These are phyloP conservation scores for Lasiosphaeria ovina DNA, from an alignment of 495 filamentous ascomycete genomes.

Conservation along the genomic window DNA sequence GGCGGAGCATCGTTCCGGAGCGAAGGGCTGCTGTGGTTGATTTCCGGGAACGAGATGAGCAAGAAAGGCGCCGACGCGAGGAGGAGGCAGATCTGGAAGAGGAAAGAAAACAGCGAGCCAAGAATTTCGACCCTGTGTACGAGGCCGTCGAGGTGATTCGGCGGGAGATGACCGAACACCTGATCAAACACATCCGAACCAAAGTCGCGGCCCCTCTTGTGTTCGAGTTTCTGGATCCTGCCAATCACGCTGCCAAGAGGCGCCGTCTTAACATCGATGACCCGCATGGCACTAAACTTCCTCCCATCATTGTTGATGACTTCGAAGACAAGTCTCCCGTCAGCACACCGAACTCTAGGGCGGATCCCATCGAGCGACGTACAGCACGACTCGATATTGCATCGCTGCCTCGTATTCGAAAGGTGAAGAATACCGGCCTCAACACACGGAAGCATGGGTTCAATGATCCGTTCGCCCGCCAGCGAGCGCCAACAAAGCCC, in stretches of 20 bases:
- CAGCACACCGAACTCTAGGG: slow-evolving; percentile 68
- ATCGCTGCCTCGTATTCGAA: slow-evolving; percentile 69
- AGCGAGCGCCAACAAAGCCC: slow-evolving; percentile 49
- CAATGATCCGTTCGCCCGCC: slow-evolving; percentile 73
- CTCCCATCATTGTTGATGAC: slow-evolving; percentile 43
- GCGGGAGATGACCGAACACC: slow-evolving; percentile 76
- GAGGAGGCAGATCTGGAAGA: slow-evolving; percentile 77
- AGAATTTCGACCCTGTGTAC: slow-evolving; percentile 79
- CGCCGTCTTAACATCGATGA: slow-evolving; percentile 74
- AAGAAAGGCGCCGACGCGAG: slow-evolving; percentile 48
- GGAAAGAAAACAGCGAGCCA: slow-evolving; percentile 78
- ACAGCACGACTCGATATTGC: slow-evolving; percentile 58
- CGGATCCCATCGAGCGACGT: slow-evolving; percentile 51
- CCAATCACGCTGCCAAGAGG: slow-evolving; percentile 70
- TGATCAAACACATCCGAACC: slow-evolving; percentile 81
- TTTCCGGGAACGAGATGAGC: slow-evolving; percentile 50
- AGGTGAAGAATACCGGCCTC: slow-evolving; percentile 54
- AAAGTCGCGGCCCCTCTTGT: slow-evolving; percentile 79
- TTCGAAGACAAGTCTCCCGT: slow-evolving; percentile 56
- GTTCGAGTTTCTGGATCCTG: slow-evolving; percentile 80
- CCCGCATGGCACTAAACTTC: slow-evolving; percentile 51
- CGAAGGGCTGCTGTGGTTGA: slow-evolving; percentile 37
- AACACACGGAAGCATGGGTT: slow-evolving; percentile 66
- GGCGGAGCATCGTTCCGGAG: slow-evolving; percentile 33
- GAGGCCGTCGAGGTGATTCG: slow-evolving; percentile 75